Percentiles rank a stretch among this genome's conserved stretches.
phyloP scores from a whole-genome alignment of 176 grass and related monocot genomes.

The Canna indica region DNA sequence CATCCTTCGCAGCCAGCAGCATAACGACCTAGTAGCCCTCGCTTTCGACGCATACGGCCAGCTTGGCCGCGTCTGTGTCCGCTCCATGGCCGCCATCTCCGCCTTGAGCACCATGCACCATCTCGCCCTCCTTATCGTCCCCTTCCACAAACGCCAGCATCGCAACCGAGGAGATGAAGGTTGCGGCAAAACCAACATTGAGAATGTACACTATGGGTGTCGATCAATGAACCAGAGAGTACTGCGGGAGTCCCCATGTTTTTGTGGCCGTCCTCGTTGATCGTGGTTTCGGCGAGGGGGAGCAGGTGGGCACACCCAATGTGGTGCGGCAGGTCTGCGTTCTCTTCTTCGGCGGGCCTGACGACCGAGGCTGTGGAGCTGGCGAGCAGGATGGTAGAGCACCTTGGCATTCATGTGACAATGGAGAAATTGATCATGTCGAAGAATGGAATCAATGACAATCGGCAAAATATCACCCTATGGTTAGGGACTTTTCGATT shows the following conservation, averaged over 20 bases:
- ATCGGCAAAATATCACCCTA: slow-evolving; percentile 33
- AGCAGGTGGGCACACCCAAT: slow-evolving; percentile 42
- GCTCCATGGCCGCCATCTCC: slow-evolving; percentile 63
- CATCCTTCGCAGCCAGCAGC: slow-evolving; percentile 12
- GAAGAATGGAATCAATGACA: slow-evolving; percentile 26
- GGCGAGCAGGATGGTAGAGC: slow-evolving; percentile 62
- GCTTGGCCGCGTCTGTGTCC: slow-evolving; percentile 55
- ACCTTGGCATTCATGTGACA: slow-evolving; percentile 48
- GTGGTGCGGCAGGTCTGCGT: slow-evolving; percentile 63
- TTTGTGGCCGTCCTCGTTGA: slow-evolving; percentile 70
- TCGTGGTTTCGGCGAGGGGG: slow-evolving; percentile 53
- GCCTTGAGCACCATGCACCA: slow-evolving; percentile 73
- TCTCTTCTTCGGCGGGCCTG: slow-evolving; percentile 73
- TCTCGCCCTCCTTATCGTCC: slow-evolving; percentile 52
- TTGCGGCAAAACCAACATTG: neutral
- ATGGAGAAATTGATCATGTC: slow-evolving; percentile 36
- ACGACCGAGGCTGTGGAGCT: slow-evolving; percentile 71
- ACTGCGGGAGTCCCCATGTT: slow-evolving; percentile 54
- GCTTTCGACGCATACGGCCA: slow-evolving; percentile 72
- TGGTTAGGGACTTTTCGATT: no score
- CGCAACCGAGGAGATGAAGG: slow-evolving; percentile 17
- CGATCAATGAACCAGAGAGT: slow-evolving; percentile 52
- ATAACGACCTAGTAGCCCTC: slow-evolving; percentile 46
- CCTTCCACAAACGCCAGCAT: slow-evolving; percentile 49
- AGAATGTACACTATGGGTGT: slow-evolving; percentile 52